Base-by-base conservation (phyloP, 225 moss, liverwort and hornwort species). In the Physcomitrellopsis africana region DNA sequence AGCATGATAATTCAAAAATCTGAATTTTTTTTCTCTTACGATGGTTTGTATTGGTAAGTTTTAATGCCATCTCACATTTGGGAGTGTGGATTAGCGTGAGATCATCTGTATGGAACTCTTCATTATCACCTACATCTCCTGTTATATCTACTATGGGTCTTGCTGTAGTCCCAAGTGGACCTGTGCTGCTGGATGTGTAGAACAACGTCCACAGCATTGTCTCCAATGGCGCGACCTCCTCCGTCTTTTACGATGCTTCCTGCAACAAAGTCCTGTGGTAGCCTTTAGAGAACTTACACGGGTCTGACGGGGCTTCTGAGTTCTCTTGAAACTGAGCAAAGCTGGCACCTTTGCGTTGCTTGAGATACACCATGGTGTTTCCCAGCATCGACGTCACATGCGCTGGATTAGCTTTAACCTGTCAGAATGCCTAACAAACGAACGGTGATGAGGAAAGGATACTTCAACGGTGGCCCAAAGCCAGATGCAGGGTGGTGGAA, bases 301-400 rank as follows among this genome's bases (percentile, higher is more conserved):
- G 32, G 76, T 29, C 72, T 41, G 43, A 15, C 69, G 15, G 76
- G 83, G 69, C 65, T 49, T 77, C 66, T 1, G 79, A 18, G 60
- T 86, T 79, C 62, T 85, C 82, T 2, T 51, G 76, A 47, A 85
- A 82, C 19, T 82, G 79, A 1, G 73, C 73, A 76, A 82, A 73
- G 60, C 79, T 79, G 3, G 76, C 85, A 26, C 82, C 82, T 11
- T 85, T 77, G 42, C 67, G 73, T 16, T 79, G 76, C 74, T 79
- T 85, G 8, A 86, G 58, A 54, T 86, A 60, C 17, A 85, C 13
- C 79, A 82, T 82, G 53, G 79, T 76, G 20, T 72, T 72, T 10
- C 59, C 73, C 23, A 82, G 11, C 79, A 82, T 80, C 1, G 72
- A 58, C 10, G 63, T 22, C 70, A 78, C 41, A 49, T 83, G 57